Base-by-base conservation (phyloP, 352 stramenopile species). In the Phytophthora tubulina region DNA sequence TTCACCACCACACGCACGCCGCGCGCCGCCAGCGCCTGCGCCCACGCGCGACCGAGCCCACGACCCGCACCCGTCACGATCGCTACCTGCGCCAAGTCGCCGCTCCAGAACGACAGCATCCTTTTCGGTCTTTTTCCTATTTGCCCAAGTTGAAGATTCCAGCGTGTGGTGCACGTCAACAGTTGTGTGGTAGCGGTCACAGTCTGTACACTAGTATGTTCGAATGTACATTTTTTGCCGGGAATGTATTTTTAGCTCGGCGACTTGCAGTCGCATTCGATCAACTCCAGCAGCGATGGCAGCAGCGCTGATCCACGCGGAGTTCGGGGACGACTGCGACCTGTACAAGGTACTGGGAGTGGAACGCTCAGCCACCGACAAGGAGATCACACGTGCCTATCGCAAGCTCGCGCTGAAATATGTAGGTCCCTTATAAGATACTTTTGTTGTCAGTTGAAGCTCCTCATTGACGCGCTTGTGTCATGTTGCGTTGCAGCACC, bases 291-390 rank as follows among this genome's bases (percentile, higher is more conserved):
- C 6, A 65, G 33, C 65, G 27, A 82, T 78, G 75, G 49, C 80
- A 53, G 75, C 77, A 32, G 67, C 82, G 57, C 53, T 84, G 41
- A 91, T 94, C 66, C 70, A 79, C 64, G 66, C 65, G 36, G 78
- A 82, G 48, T 93, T 94, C 59, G 87, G 87, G 60, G 62, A 84
- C 10, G 76, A 81, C 59, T 90, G 80, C 56, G 78, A 93, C 53
- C 70, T 97, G 21, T 97, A 97, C 75, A 81, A 82, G 31, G 84
- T 96, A 42, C 62, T 97, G 32, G 79, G 76, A 36, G 78, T 97
- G 11, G 64, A 73, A 42, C 72, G 75, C 46, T 79, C 71, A 4
- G 81, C 80, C 33, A 86, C 70, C 4, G 77, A 87, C 56, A 94
- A 93, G 75, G 87, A 92, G 56, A 87, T 93, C 73, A 95, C 82